Evolutionary conservation across 805 yeast species (phyloP), one percentile per base, ranked within the genome.

Genomic region (Danielozyma ontarioensis): DNA sequence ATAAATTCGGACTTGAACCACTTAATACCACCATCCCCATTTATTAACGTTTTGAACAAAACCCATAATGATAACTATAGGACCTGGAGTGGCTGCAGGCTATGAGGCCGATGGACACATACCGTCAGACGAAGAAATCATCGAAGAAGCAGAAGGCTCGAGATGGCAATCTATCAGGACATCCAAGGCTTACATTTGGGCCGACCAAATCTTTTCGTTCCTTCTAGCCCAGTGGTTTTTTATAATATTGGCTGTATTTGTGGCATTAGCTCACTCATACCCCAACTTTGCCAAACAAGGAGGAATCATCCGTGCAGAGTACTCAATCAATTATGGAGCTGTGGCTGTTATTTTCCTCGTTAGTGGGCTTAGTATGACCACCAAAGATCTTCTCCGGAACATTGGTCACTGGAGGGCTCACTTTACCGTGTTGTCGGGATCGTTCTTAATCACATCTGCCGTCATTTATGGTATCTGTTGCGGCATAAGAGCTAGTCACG

Each of bases 211-310:
- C 15, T 27, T 49, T 5, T 41, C 42, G 17, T 66, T 61, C 32
- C 48, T 55, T 5, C 37, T 65, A 3, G 53, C 45, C 2, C 86
- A 81, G 45, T 88, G 96, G 96, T 84, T 87, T 53, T 79, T 83
- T 49, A 62, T 82, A 4, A 69, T 74, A 5, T 61, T 87, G 43
- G 95, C 86, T 0, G 72, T 81, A 1, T 77, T 83, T 35, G 72
- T 88, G 25, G 80, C 83, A 6, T 68, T 87, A 22, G 93, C 95
- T 0, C 72, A 80, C 44, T 76, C 77, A 50, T 85, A 77, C 40
- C 96, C 96, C 1, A 70, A 78, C 35, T 86, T 88, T 57, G 96
- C 95, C 1, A 72, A 86, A 36, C 83, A 78, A 44, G 90, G 86
- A 12, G 96, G 96, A 2, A 64, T 78, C 12, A 75, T 87, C 24